Percentiles rank a stretch among this genome's conserved stretches.
phyloP scores from a whole-genome alignment of 2,329 filamentous ascomycete genomes.

The Aspergillus flavus region DNA sequence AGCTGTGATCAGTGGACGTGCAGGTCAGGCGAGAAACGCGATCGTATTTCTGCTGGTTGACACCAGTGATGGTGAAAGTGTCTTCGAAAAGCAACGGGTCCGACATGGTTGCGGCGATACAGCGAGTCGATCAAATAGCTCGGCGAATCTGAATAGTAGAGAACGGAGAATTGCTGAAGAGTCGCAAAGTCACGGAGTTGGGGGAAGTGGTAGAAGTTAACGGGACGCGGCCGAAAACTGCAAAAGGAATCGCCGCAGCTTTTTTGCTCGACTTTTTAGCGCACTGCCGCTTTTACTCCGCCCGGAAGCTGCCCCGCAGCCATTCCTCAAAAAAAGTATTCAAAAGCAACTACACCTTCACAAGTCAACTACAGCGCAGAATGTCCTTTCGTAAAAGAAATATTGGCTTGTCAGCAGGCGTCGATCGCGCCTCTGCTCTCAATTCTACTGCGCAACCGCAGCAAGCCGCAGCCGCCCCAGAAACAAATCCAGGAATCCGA shows the following conservation, averaged over 20 bases:
- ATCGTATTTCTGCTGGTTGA: constrained; percentile 90
- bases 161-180: background rate
- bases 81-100: constrained; percentile 95
- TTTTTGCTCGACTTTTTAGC: constrained; percentile 28
- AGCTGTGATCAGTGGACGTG: constrained; percentile 72
- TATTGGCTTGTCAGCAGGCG: constrained; percentile 54
- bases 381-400: constrained; percentile 74
- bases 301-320: constrained; percentile 26
- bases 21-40: constrained; percentile 84
- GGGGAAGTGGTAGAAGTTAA: constrained; percentile 4
- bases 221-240: constrained; percentile 5
- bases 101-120: constrained; percentile 60
- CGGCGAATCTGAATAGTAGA: background rate
- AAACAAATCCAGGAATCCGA: constrained; percentile 60
- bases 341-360: constrained; percentile 5
- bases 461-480: constrained; percentile 31
- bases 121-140: constrained; percentile 2
- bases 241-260: constrained; percentile 19
- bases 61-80: constrained; percentile 76
- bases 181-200: background rate
- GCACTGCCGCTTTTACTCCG: constrained; percentile 28
- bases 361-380: constrained; percentile 8
- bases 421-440: constrained; percentile 34
- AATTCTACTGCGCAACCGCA: constrained; percentile 29
- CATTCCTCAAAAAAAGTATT: constrained; percentile 20